Evolutionary conservation across 257 asterid species (phyloP).

Genomic region (Verbena officinalis): DNA sequence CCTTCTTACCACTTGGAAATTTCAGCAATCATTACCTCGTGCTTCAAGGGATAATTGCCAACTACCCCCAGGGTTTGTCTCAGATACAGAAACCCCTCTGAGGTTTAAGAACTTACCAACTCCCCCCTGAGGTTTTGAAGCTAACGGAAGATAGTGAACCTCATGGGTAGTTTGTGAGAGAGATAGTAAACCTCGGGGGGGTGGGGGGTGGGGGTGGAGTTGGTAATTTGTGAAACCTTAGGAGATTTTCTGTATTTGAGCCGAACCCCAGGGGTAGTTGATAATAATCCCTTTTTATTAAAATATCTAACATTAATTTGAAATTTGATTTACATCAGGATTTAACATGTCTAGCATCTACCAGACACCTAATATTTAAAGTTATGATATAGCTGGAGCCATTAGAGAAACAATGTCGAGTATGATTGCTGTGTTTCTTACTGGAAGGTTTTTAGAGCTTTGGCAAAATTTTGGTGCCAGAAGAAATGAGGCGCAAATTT

Average conservation of each 20-base stretch:
- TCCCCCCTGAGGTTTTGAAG: too few relatives aligned
- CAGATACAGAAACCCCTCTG: too few relatives aligned
- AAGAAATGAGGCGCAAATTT: background rate
- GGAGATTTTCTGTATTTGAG: background rate
- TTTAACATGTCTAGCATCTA: slow-evolving; percentile 15
- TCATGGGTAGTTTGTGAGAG: too few relatives aligned
- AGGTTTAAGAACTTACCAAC: too few relatives aligned
- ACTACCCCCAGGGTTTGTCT: too few relatives aligned
- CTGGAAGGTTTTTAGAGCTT: background rate
- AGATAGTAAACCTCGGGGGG: too few relatives aligned
- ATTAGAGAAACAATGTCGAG: slow-evolving; percentile 9
- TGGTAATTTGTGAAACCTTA: too few relatives aligned
- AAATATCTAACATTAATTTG: background rate
- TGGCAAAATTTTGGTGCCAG: background rate
- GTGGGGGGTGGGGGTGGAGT: too few relatives aligned
- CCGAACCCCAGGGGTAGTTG: too few relatives aligned
- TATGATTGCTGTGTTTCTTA: background rate
- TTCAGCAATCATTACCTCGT: too few relatives aligned
- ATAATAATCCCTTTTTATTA: background rate
- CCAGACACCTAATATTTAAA: background rate
- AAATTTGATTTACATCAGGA: slow-evolving; percentile 24
- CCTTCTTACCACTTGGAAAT: background rate
- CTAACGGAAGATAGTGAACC: too few relatives aligned
- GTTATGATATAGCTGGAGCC: slow-evolving; percentile 1
- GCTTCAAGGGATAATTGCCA: too few relatives aligned